A percentile compares a stretch with the other conserved stretches of the same genome.
Conservation (phyloP, 768 basidiomycete genomes). For the Lentinula sp. region DNA sequence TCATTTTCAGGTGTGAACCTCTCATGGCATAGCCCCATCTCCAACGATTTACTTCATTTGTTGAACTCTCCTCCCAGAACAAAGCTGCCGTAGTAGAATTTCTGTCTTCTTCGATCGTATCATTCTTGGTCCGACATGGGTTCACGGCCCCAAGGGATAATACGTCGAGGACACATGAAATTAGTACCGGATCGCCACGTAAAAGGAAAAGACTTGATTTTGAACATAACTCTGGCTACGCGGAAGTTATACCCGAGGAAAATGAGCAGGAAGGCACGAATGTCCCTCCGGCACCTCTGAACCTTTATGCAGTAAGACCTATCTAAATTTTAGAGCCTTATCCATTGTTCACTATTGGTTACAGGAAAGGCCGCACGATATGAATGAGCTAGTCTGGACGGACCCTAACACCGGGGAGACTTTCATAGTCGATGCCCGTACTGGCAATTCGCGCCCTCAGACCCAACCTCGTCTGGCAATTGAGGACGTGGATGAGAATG, state of each 20-base stretch:
- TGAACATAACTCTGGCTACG: constrained; percentile 29
- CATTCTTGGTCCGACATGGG: constrained; percentile 59
- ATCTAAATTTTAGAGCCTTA: neutral
- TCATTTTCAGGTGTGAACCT: constrained; percentile 53
- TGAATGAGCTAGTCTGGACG: constrained; percentile 45
- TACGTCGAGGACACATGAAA: constrained; percentile 8
- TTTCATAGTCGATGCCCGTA: constrained; percentile 59
- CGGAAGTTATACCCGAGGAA: constrained; percentile 16
- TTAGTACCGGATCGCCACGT: constrained; percentile 28
- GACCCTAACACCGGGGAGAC: constrained; percentile 56
- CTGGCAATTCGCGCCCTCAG: constrained; percentile 57
- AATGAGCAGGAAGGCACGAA: neutral
- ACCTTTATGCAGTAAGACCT: constrained; percentile 3
- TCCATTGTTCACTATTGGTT: neutral
- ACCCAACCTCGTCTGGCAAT: constrained; percentile 28
- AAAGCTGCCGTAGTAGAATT: constrained; percentile 48
- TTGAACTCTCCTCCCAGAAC: constrained; percentile 36
- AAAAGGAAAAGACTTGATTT: constrained; percentile 45
- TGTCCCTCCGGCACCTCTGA: neutral
- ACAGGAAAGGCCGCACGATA: constrained; percentile 10
- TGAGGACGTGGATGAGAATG: constrained; percentile 55
- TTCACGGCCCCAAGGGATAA: constrained; percentile 28
- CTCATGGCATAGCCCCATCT: neutral
- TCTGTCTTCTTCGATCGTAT: constrained; percentile 50
- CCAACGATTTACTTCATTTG: neutral